phyloP scores from a whole-genome alignment of 345 rosid species.

The Lumnitzera racemosa region DNA sequence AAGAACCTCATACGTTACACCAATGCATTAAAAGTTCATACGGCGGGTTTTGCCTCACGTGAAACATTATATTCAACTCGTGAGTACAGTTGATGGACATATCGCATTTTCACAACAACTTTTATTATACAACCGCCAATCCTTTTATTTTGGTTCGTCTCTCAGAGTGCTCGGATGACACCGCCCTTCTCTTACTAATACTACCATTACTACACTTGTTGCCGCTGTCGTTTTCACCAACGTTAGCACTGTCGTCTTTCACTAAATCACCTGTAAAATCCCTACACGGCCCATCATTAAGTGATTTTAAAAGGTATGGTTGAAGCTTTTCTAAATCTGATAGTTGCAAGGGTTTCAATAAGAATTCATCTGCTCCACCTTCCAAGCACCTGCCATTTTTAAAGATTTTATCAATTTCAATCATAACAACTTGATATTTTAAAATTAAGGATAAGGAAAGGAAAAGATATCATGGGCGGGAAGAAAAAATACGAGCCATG shows the following conservation, averaged over 20 bases:
- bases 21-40: too few relatives aligned
- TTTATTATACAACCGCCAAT: conserved; percentile 17
- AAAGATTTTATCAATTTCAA: too few relatives aligned
- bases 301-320: conserved; percentile 31
- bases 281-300: conserved; percentile 8
- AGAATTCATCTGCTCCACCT: conserved; percentile 54
- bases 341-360: conserved; percentile 42
- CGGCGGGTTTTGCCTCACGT: too few relatives aligned
- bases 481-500: too few relatives aligned
- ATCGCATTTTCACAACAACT: neutral
- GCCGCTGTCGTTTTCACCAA: neutral
- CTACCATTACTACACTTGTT: conserved; percentile 10
- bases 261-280: neutral
- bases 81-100: too few relatives aligned
- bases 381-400: conserved; percentile 38
- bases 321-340: conserved; percentile 47
- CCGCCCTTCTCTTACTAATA: conserved; percentile 32
- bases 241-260: neutral
- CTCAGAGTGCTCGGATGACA: conserved; percentile 23
- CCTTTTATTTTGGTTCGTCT: conserved; percentile 31
- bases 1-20: too few relatives aligned
- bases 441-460: too few relatives aligned
- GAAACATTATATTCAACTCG: too few relatives aligned
- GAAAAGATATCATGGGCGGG: too few relatives aligned
- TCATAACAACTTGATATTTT: too few relatives aligned